These are phyloP conservation scores for Chromosphaera perkinsii DNA, from an alignment of 208 protist genomes.

Conservation along the genomic window DNA sequence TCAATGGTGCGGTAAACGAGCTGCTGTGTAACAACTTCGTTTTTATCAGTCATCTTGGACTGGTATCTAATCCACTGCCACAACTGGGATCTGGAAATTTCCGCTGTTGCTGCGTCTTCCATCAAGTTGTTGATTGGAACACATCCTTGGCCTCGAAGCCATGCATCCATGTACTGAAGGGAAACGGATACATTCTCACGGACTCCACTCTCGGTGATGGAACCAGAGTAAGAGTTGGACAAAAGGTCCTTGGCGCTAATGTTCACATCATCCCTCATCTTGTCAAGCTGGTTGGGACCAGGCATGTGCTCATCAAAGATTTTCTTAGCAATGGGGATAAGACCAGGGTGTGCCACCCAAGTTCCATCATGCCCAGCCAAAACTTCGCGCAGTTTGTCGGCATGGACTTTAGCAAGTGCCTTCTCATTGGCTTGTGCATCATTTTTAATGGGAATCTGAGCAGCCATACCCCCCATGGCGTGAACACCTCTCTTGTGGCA, in stretches of 20 bases:
- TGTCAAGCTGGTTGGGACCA: slow-evolving; percentile 52
- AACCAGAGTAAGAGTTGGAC: not conserved
- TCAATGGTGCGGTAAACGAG: slow-evolving; percentile 10
- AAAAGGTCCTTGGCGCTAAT: slow-evolving; percentile 26
- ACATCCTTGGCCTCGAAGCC: slow-evolving; percentile 37
- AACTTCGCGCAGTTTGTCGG: slow-evolving; percentile 59
- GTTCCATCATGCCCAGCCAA: slow-evolving; percentile 60
- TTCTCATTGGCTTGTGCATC: slow-evolving; percentile 41
- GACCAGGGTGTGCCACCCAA: slow-evolving; percentile 61
- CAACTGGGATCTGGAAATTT: slow-evolving; percentile 40
- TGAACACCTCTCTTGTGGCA: slow-evolving; percentile 59
- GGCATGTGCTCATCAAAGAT: slow-evolving; percentile 59
- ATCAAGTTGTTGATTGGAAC: slow-evolving; percentile 42
- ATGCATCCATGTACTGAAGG: slow-evolving; percentile 34
- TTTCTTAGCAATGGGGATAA: slow-evolving; percentile 55
- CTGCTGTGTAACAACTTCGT: slow-evolving; percentile 8
- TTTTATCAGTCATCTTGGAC: not conserved
- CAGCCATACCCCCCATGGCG: slow-evolving; percentile 63
- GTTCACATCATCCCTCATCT: slow-evolving; percentile 7
- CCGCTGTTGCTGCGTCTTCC: slow-evolving; percentile 48
- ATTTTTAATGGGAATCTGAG: slow-evolving; percentile 56
- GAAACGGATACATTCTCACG: slow-evolving; percentile 20
- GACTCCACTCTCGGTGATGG: slow-evolving; percentile 17
- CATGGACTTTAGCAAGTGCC: slow-evolving; percentile 40
- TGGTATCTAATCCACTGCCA: slow-evolving; percentile 37